Percentiles rank a stretch among this genome's conserved stretches.
Conservation (phyloP, 345 rosid species). For the Moringa oleifera region DNA sequence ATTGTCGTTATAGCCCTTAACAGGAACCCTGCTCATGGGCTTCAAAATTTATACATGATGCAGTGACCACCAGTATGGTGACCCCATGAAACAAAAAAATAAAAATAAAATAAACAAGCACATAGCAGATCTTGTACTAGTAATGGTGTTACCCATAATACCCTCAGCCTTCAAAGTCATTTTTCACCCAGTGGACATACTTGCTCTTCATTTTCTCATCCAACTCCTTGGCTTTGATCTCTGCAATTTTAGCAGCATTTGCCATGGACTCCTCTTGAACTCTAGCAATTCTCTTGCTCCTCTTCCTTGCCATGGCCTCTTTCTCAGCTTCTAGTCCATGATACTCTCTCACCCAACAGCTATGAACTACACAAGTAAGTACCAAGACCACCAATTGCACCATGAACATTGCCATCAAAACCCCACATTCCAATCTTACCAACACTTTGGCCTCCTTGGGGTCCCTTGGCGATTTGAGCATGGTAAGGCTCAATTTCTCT, state of each 20-base stretch:
- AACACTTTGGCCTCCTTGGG: conserved; percentile 50
- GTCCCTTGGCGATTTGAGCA: conserved; percentile 43
- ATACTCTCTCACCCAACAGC: conserved; percentile 51
- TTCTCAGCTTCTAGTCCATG: conserved; percentile 41
- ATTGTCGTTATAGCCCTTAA: no score
- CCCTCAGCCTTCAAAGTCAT: conserved; percentile 52
- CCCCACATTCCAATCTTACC: conserved; percentile 61
- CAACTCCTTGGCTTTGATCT: conserved; percentile 34
- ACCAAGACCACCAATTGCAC: conserved; percentile 40
- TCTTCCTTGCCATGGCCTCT: conserved; percentile 37
- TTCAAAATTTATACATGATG: no score
- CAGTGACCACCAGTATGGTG: no score
- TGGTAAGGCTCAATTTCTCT: conserved; percentile 42
- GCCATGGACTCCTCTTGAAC: conserved; percentile 49
- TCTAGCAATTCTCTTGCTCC: conserved; percentile 37
- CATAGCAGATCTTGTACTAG: no score
- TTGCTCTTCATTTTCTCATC: conserved; percentile 46
- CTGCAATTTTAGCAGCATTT: conserved; percentile 34
- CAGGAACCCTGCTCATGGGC: no score
- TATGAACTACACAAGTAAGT: conserved; percentile 41
- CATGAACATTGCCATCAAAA: conserved; percentile 47
- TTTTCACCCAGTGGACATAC: conserved; percentile 47
- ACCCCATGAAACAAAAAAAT: no score
- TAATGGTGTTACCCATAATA: no score
- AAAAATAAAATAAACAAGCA: no score